Evolutionary conservation across 1,284 basidiomycete species (phyloP).

Genomic region (Neolentinus lepideus): DNA sequence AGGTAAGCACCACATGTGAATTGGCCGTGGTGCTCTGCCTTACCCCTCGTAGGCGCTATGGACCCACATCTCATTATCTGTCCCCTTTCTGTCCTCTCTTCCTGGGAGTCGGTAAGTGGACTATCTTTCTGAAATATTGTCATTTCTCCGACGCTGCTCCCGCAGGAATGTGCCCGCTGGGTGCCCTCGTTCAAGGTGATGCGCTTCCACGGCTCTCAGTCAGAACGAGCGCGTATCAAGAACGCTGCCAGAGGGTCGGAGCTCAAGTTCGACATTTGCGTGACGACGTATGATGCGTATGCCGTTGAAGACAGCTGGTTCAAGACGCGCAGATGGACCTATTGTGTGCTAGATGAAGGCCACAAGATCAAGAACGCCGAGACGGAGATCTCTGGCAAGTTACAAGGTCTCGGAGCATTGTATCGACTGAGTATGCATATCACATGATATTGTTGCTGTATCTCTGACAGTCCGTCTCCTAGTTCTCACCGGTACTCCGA

Average conservation of each 20-base stretch:
- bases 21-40: neutral
- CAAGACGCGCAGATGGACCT: slow-evolving; percentile 46
- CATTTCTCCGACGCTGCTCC: neutral
- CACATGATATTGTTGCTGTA: neutral
- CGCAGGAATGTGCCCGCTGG: slow-evolving; percentile 48
- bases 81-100: slow-evolving; percentile 52
- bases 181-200: slow-evolving; percentile 38
- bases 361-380: slow-evolving; percentile 54
- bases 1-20: slow-evolving; percentile 18
- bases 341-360: slow-evolving; percentile 55
- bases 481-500: slow-evolving; percentile 58
- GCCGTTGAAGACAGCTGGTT: slow-evolving; percentile 46
- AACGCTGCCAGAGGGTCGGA: slow-evolving; percentile 22
- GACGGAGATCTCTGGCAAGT: slow-evolving; percentile 33
- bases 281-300: slow-evolving; percentile 55
- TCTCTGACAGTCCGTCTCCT: neutral
- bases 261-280: slow-evolving; percentile 35
- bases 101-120: slow-evolving; percentile 40
- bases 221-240: slow-evolving; percentile 44
- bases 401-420: slow-evolving; percentile 40
- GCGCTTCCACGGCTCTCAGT: slow-evolving; percentile 42
- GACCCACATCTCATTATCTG: slow-evolving; percentile 56
- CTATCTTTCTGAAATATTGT: neutral
- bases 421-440: slow-evolving; percentile 37
- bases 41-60: slow-evolving; percentile 12